Evolutionary conservation across 257 asterid genomes (phyloP).

Genomic region (Linaria vulgaris): DNA sequence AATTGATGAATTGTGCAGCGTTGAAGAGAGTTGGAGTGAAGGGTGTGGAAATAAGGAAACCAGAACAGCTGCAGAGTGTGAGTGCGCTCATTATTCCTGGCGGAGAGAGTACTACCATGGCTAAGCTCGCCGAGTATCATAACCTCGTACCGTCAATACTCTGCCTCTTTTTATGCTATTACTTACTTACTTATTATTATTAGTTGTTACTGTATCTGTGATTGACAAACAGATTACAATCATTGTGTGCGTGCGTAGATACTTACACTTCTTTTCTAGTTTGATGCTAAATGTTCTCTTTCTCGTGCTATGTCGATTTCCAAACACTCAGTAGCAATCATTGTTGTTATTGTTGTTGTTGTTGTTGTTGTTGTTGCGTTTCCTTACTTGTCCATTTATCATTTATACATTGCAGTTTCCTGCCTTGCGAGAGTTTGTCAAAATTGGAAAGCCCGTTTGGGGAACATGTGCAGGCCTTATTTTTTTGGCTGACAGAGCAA

Average conservation of each 20-base stretch:
- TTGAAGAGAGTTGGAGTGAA: conserved; percentile 87
- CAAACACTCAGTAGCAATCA: neutral
- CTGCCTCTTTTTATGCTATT: too few relatives aligned
- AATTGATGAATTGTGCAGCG: conserved; percentile 44
- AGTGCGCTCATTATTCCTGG: conserved; percentile 90
- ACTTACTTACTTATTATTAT: too few relatives aligned
- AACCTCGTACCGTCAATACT: conserved; percentile 87
- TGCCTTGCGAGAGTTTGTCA: conserved; percentile 85
- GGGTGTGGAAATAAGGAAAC: conserved; percentile 82
- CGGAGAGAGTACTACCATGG: conserved; percentile 99
- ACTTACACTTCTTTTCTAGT: too few relatives aligned
- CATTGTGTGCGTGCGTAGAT: neutral
- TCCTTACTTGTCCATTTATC: conserved; percentile 14
- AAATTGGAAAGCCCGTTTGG: conserved; percentile 96
- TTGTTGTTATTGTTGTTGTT: neutral
- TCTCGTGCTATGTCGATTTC: neutral
- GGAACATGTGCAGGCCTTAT: conserved; percentile 99
- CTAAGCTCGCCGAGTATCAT: conserved; percentile 89
- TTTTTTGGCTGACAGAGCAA: conserved; percentile 85
- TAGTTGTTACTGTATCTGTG: neutral
- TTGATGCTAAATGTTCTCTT: neutral
- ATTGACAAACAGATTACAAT: neutral
- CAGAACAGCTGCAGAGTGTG: conserved; percentile 78
- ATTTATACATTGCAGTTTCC: conserved; percentile 80
- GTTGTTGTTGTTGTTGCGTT: conserved; percentile 9